Evolutionary conservation across 345 rosid species (phyloP).

Genomic region (Ceriops zippeliana): DNA sequence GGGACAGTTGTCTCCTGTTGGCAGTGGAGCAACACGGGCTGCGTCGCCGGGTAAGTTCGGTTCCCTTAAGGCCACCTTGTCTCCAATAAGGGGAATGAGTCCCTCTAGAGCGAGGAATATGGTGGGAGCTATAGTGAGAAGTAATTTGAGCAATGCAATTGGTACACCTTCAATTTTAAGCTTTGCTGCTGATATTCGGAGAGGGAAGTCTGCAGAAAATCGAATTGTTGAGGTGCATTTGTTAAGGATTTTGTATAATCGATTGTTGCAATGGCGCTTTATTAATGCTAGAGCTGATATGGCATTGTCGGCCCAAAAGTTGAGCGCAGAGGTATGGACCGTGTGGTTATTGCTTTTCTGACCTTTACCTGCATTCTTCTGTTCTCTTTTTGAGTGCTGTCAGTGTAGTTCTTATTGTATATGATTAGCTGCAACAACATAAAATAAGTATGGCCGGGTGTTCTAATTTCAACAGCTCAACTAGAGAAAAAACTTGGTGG

Average conservation of each 20-base stretch:
- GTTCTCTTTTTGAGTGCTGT: not conserved
- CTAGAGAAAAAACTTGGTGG: too few relatives aligned
- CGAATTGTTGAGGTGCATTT: constrained; percentile 59
- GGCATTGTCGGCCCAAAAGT: constrained; percentile 48
- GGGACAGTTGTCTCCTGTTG: constrained; percentile 54
- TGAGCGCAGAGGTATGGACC: constrained; percentile 62
- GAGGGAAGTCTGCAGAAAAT: constrained; percentile 65
- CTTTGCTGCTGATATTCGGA: constrained; percentile 77
- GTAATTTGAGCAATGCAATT: constrained; percentile 31
- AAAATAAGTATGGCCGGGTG: not conserved
- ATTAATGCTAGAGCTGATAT: constrained; percentile 72
- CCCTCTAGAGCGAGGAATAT: constrained; percentile 61
- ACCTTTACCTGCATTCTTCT: not conserved
- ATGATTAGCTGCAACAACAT: not conserved
- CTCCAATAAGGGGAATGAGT: constrained; percentile 65
- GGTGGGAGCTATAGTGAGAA: constrained; percentile 27
- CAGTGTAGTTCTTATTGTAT: not conserved
- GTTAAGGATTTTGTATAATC: constrained; percentile 67
- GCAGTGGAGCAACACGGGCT: constrained; percentile 45
- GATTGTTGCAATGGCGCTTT: constrained; percentile 80
- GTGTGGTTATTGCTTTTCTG: constrained; percentile 6
- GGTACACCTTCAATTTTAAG: constrained; percentile 63
- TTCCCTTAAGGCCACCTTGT: constrained; percentile 35
- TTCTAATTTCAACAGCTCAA: not conserved
- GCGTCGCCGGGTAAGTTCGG: constrained; percentile 67